phyloP scores from a whole-genome alignment of 768 basidiomycete genomes.

The Boletus tylopilopsis region DNA sequence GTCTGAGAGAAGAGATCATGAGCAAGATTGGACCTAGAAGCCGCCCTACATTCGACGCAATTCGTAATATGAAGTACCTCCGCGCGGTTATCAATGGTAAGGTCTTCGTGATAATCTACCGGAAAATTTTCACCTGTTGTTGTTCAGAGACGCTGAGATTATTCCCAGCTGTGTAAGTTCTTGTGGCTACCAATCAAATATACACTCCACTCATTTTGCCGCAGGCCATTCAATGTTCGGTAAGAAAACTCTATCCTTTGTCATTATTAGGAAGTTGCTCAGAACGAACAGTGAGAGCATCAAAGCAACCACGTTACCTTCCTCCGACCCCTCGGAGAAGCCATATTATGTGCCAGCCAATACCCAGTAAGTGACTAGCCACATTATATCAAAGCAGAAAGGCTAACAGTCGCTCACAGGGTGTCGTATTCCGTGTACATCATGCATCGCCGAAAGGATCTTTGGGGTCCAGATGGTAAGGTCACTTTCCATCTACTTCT shows the following conservation, averaged over 20 bases:
- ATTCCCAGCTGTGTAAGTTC: slow-evolving; percentile 45
- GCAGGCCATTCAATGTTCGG: slow-evolving; percentile 48
- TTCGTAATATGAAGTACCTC: slow-evolving; percentile 60
- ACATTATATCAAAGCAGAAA: neutral
- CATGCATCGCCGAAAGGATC: slow-evolving; percentile 63
- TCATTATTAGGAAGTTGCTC: neutral
- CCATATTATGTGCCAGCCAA: slow-evolving; percentile 35
- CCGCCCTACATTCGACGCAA: slow-evolving; percentile 50
- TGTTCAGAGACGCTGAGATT: slow-evolving; percentile 48
- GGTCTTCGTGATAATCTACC: neutral
- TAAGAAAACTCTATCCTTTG: slow-evolving; percentile 6
- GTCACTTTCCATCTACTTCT: neutral
- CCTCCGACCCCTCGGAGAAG: slow-evolving; percentile 14
- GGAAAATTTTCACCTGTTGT: neutral
- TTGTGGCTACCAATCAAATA: neutral
- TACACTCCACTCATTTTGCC: neutral
- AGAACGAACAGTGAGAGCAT: slow-evolving; percentile 38
- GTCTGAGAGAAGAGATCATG: slow-evolving; percentile 55
- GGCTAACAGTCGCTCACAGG: slow-evolving; percentile 9
- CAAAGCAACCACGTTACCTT: slow-evolving; percentile 46
- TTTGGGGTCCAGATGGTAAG: slow-evolving; percentile 70
- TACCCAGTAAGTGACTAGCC: slow-evolving; percentile 33
- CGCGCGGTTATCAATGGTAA: slow-evolving; percentile 63
- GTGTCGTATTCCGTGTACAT: slow-evolving; percentile 53
- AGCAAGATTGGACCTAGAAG: slow-evolving; percentile 45